A percentile compares a stretch with the other conserved stretches of the same genome.
Evolutionary conservation across 164 flowering plant species (phyloP).

Genomic region (grape (Vitis vinifera)): ASM3070453v1 NC_081816.1:6498001-6498500

Average conservation of each 20-base stretch:
- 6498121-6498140: slow-evolving; percentile 49
- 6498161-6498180: slow-evolving; percentile 59
- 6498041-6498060: slow-evolving; percentile 53
- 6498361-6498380: too few relatives aligned
- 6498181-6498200: slow-evolving; percentile 78
- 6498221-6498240: slow-evolving; percentile 61
- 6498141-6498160: slow-evolving; percentile 59
- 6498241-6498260: slow-evolving; percentile 89
- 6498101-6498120: slow-evolving; percentile 78
- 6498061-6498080: slow-evolving; percentile 75
- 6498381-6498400: too few relatives aligned
- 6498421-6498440: too few relatives aligned
- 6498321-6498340: too few relatives aligned
- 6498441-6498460: too few relatives aligned
- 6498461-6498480: too few relatives aligned
- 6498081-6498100: slow-evolving; percentile 50
- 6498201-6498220: slow-evolving; percentile 57
- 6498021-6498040: slow-evolving; percentile 48
- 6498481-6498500: too few relatives aligned
- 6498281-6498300: slow-evolving; percentile 66
- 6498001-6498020: slow-evolving; percentile 43
- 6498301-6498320: too few relatives aligned
- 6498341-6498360: too few relatives aligned
- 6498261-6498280: slow-evolving; percentile 61
- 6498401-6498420: too few relatives aligned